Evolutionary conservation across 2,329 filamentous ascomycete genomes (phyloP).

Genomic region (Botrytis fabae): DNA sequence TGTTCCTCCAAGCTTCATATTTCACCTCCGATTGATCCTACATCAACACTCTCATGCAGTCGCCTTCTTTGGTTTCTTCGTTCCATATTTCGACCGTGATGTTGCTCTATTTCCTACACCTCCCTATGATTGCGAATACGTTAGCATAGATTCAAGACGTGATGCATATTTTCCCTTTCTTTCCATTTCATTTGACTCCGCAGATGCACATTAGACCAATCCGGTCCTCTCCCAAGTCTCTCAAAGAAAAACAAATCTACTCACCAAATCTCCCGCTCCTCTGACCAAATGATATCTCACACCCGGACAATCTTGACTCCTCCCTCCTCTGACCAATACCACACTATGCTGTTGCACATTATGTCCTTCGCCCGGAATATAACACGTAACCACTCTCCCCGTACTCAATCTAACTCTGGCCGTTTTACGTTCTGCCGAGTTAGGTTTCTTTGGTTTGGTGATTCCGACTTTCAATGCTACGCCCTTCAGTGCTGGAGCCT

Average conservation of each 20-base stretch:
- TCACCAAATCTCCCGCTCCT: conserved; percentile 88
- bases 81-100: conserved; percentile 93
- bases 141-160: conserved; percentile 34
- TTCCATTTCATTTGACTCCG: background rate
- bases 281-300: conserved; percentile 93
- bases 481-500: conserved; percentile 84
- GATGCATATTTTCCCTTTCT: background rate
- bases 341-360: conserved; percentile 99
- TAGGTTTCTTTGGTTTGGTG: conserved; percentile 96
- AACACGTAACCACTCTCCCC: conserved; percentile 84
- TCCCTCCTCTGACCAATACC: conserved; percentile 88
- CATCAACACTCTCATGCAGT: conserved; percentile 22
- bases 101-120: conserved; percentile 84
- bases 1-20: background rate
- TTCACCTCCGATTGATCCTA: conserved; percentile 17
- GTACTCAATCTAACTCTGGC: conserved; percentile 86
- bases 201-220: background rate
- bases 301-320: conserved; percentile 96
- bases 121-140: conserved; percentile 56
- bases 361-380: conserved; percentile 96
- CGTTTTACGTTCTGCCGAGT: conserved; percentile 95
- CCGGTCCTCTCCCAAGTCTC: background rate
- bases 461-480: conserved; percentile 94
- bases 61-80: conserved; percentile 94
- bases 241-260: conserved; percentile 43